A percentile compares a stretch with the other conserved stretches of the same genome.
Evolutionary conservation across 2,329 filamentous ascomycete genomes (phyloP).

Genomic region (Sporothrix protearum): DNA sequence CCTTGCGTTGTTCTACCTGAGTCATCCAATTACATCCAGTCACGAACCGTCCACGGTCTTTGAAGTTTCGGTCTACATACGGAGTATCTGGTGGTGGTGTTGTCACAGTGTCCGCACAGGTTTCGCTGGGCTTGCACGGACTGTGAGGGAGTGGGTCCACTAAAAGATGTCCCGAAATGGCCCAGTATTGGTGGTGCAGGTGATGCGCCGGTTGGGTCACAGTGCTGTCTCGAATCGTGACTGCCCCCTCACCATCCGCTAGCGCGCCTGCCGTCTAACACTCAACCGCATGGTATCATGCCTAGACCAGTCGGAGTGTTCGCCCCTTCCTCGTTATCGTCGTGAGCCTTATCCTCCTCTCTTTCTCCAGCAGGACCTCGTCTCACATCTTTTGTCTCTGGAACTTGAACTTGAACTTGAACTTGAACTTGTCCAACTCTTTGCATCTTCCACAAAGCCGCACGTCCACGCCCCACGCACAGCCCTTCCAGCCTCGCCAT

Average conservation of each 20-base stretch:
- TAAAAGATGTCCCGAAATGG: background rate
- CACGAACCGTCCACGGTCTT: background rate
- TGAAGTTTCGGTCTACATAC: background rate
- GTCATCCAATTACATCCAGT: constrained; percentile 7
- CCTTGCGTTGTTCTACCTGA: background rate
- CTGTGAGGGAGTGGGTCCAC: background rate
- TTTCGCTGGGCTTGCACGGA: background rate
- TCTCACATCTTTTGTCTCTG: background rate
- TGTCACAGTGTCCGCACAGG: constrained; percentile 7
- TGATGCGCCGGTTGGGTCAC: background rate
- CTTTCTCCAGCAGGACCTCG: background rate
- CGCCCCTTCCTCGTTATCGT: constrained; percentile 12
- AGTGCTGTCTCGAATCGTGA: constrained; percentile 3
- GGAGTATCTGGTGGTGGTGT: background rate
- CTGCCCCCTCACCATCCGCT: background rate
- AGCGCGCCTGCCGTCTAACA: background rate
- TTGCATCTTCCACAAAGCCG: background rate
- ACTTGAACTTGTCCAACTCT: background rate
- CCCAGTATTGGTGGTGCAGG: background rate
- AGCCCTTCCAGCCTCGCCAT: background rate
- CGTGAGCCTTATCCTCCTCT: background rate
- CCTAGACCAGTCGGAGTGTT: background rate
- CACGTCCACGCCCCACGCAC: background rate
- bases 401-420: background rate
- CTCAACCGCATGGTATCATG: background rate